Base-by-base conservation (phyloP, 2,329 filamentous ascomycete species). In the Curvularia sp. region DNA sequence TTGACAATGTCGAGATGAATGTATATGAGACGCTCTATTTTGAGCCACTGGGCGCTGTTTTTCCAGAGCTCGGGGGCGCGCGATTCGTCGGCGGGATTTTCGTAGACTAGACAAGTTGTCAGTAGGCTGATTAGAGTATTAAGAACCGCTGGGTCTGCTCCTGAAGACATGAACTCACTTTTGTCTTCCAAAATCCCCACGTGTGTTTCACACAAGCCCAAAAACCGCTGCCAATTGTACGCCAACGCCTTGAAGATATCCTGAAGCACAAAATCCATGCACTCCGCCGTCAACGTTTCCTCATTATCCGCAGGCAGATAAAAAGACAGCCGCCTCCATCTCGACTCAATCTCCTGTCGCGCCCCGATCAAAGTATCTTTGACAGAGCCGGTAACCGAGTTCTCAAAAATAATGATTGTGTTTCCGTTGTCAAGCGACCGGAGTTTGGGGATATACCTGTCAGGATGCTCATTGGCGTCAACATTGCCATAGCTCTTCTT, bases 341-440 rank as follows among this genome's bases (percentile, higher is more conserved):
- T 76, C n/a, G 76, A 76, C 66, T 85, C 83, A 48, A 82, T 78
- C 56, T 83, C 79, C 44, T 81, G 77, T 13, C 83, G 76, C 3
- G 83, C 82, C 2, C 80, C 74, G 20, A 85, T 79, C 9, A 85
- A 61, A 1, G 82, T 85, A 61, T 85, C 81, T 38, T 81, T 76
- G 26, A 82, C 78, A 10, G 75, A 77, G 18, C 77, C 75, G 1
- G 80, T 80, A 28, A 82, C 78, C 0, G 81, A 81, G 48, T 81
- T 80, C 59, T 85, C 83, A 58, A 85, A 84, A 28, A 85, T 72
- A 53, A 85, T 83, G 55, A 85, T 81, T 0, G 81, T 82, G 57
- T 69, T 76, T 24, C 72, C 78, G 48, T 84, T 84, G 58, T 85
- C 83, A 4, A 83, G 76, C 1, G 74, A 76, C 20, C 79, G 66